These are phyloP conservation scores for Penicillium salamii DNA, from an alignment of 495 filamentous ascomycete species.

Conservation along the genomic window DNA sequence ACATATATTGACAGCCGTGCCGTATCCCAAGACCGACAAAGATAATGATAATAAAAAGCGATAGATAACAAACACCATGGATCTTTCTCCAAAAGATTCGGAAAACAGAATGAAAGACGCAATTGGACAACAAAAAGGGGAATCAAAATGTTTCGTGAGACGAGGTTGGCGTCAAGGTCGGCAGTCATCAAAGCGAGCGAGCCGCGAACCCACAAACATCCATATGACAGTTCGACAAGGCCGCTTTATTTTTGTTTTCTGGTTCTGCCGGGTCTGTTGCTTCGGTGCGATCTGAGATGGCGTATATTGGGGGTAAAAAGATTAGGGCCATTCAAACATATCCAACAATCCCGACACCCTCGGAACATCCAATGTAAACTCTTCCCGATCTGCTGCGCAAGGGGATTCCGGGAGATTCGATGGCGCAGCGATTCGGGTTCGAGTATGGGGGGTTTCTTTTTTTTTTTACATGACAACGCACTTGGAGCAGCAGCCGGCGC, in stretches of 20 bases:
- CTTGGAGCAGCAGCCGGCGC: conserved; percentile 77
- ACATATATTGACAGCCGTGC: conserved; percentile 31
- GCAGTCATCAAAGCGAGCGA: conserved; percentile 32
- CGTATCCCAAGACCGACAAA: conserved; percentile 18
- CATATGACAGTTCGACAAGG: conserved; percentile 19
- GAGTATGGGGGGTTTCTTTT: too few relatives aligned
- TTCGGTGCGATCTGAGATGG: conserved; percentile 1
- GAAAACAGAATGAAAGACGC: conserved; percentile 14
- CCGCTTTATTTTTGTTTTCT: conserved; percentile 15
- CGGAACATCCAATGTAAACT: neutral
- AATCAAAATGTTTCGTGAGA: conserved; percentile 47
- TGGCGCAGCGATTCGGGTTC: conserved; percentile 5
- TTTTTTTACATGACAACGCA: conserved; percentile 83
- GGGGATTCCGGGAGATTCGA: neutral
- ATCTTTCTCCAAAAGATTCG: conserved; percentile 19
- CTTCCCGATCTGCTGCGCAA: neutral
- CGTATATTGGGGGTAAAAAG: neutral
- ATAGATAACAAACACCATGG: conserved; percentile 15
- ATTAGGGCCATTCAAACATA: conserved; percentile 14
- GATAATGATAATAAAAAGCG: conserved; percentile 15
- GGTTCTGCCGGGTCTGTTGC: conserved; percentile 11
- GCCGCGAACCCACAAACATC: conserved; percentile 26
- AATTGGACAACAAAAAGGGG: conserved; percentile 41
- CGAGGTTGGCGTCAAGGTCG: conserved; percentile 39
- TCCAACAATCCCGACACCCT: neutral